Evolutionary conservation across 1,139 yeast genomes (phyloP).

Genomic region (Meyerozyma elateridarum): DNA sequence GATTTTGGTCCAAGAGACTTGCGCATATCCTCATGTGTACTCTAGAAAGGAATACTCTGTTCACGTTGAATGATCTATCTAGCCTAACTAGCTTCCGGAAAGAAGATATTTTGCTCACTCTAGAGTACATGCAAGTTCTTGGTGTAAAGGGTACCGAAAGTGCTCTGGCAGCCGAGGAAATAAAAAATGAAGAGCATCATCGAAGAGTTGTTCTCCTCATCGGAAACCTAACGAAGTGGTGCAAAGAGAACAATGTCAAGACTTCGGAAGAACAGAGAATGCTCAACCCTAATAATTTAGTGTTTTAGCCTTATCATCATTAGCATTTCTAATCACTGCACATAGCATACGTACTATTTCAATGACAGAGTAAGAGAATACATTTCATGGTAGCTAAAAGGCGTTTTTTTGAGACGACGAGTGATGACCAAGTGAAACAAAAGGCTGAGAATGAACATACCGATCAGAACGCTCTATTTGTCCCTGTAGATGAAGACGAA

Average conservation of each 20-base stretch:
- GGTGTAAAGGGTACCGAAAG: slow-evolving; percentile 17
- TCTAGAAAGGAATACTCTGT: slow-evolving; percentile 12
- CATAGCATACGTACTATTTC: too few relatives aligned
- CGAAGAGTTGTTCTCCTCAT: slow-evolving; percentile 15
- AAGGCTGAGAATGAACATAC: too few relatives aligned
- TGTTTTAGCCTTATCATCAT: not conserved
- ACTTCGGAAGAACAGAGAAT: slow-evolving; percentile 20
- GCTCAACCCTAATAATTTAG: slow-evolving; percentile 25
- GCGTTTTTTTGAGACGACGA: too few relatives aligned
- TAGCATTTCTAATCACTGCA: too few relatives aligned
- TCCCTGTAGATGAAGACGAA: too few relatives aligned
- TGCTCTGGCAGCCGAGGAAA: slow-evolving; percentile 14
- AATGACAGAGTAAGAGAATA: too few relatives aligned
- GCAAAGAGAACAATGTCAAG: slow-evolving; percentile 21
- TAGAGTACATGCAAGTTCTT: slow-evolving; percentile 54
- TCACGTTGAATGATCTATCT: slow-evolving; percentile 53
- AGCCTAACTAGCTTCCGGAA: slow-evolving; percentile 62
- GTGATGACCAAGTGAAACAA: too few relatives aligned
- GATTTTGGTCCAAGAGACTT: slow-evolving; percentile 65
- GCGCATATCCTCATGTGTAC: slow-evolving; percentile 17
- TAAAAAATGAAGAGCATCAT: slow-evolving; percentile 13
- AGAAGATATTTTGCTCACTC: slow-evolving; percentile 62
- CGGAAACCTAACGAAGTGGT: slow-evolving; percentile 28
- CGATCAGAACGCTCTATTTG: too few relatives aligned
- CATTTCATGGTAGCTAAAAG: slow-evolving; percentile 3